A percentile compares a stretch with the other conserved stretches of the same genome.
Evolutionary conservation across 176 grass and related monocot genomes (phyloP).

Genomic region (Aegilops sharonensis): DNA sequence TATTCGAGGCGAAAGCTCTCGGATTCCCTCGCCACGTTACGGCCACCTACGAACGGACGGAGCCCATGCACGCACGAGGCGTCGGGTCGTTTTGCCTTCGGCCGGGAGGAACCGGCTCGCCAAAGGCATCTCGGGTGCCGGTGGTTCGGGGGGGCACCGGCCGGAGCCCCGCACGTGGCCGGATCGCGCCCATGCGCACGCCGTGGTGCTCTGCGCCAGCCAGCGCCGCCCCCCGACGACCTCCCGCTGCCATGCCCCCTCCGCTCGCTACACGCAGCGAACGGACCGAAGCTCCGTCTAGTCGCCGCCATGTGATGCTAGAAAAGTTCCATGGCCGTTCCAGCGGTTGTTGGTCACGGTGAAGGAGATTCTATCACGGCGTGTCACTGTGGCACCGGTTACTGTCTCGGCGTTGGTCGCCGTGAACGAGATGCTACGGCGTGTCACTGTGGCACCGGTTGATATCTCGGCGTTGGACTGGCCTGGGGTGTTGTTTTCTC

Average conservation of each 20-base stretch:
- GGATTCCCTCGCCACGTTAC: not conserved
- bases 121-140: constrained; percentile 36
- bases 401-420: not conserved
- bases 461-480: not conserved
- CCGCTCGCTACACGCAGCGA: constrained; percentile 8
- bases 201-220: not conserved
- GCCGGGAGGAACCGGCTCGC: not conserved
- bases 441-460: not conserved
- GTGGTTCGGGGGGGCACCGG: constrained; percentile 31
- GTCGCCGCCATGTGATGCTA: too few relatives aligned
- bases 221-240: too few relatives aligned
- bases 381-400: too few relatives aligned
- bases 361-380: too few relatives aligned
- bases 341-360: too few relatives aligned
- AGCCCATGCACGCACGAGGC: not conserved
- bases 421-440: not conserved
- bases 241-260: not conserved
- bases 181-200: constrained; percentile 6
- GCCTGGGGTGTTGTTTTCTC: not conserved
- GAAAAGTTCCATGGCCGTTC: too few relatives aligned
- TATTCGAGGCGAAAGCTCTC: not conserved
- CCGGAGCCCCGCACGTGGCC: constrained; percentile 23
- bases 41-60: not conserved
- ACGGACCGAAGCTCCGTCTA: not conserved
- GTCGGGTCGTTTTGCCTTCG: not conserved